Evolutionary conservation across 2,329 filamentous ascomycete genomes (phyloP).

Genomic region (Diplodia seriata): DNA sequence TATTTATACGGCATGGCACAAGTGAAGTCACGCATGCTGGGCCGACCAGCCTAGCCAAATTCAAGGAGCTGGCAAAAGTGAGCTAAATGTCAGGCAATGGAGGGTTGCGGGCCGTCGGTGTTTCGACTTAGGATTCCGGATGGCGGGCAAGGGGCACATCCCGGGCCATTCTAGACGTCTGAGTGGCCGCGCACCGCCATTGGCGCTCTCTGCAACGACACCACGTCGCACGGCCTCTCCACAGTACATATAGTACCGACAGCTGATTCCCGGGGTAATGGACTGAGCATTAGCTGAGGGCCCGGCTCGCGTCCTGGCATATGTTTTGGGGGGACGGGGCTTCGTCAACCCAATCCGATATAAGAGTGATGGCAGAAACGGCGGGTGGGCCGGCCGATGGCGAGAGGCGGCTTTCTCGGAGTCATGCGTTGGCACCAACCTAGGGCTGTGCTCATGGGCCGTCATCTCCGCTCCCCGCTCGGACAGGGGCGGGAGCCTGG

Average conservation of each 20-base stretch:
- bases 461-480: slow-evolving; percentile 24
- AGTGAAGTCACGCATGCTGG: slow-evolving; percentile 6
- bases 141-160: slow-evolving; percentile 12
- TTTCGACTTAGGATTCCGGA: slow-evolving; percentile 24
- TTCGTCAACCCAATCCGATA: slow-evolving; percentile 14
- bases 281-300: slow-evolving; percentile 16
- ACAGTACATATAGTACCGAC: not conserved
- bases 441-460: not conserved
- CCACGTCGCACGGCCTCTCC: slow-evolving; percentile 10
- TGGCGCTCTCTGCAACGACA: slow-evolving; percentile 4
- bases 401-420: not conserved
- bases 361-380: slow-evolving; percentile 20
- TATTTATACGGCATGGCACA: slow-evolving; percentile 18
- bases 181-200: slow-evolving; percentile 5
- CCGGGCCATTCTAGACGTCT: slow-evolving; percentile 4
- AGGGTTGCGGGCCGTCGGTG: slow-evolving; percentile 18
- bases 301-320: not conserved
- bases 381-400: slow-evolving; percentile 10
- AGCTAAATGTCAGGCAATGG: slow-evolving; percentile 16
- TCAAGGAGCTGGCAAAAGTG: slow-evolving; percentile 9
- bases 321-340: not conserved
- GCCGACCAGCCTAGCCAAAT: slow-evolving; percentile 16
- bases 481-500: slow-evolving; percentile 5
- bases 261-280: not conserved
- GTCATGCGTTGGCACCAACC: slow-evolving; percentile 14